Evolutionary conservation across 352 stramenopile species (phyloP).

Genomic region (Pythium brassicae): DNA sequence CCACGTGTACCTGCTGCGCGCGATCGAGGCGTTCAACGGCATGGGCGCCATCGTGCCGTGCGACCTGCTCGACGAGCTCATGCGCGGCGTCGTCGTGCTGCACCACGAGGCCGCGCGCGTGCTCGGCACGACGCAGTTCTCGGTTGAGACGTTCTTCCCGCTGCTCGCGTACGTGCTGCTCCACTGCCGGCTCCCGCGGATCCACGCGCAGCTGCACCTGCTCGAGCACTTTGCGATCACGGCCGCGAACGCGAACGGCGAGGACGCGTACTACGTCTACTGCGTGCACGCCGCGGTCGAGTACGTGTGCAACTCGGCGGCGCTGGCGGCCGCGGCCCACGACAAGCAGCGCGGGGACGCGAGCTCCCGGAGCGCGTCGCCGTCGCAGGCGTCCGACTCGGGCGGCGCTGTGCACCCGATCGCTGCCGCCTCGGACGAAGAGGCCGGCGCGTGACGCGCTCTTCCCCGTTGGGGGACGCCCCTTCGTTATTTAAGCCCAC

Average conservation of each 20-base stretch:
- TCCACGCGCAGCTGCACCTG: conserved; percentile 79
- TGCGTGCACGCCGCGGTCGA: conserved; percentile 82
- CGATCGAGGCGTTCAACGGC: conserved; percentile 75
- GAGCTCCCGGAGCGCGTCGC: not conserved
- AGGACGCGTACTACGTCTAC: conserved; percentile 89
- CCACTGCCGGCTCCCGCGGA: conserved; percentile 60
- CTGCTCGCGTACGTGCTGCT: conserved; percentile 79
- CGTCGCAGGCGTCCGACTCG: not conserved
- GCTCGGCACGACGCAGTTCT: conserved; percentile 83
- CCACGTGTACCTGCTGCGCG: conserved; percentile 50
- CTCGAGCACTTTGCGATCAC: conserved; percentile 84
- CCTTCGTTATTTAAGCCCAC: too few relatives aligned
- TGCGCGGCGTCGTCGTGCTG: conserved; percentile 80
- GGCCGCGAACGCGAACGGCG: conserved; percentile 68
- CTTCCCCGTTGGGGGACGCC: too few relatives aligned
- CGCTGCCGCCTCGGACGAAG: not conserved
- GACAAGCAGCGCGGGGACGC: not conserved
- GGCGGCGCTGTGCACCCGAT: not conserved
- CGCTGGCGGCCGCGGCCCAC: not conserved
- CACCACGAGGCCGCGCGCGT: conserved; percentile 84
- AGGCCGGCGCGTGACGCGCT: not conserved
- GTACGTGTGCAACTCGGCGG: conserved; percentile 75
- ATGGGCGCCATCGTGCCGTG: conserved; percentile 82
- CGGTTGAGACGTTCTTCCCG: conserved; percentile 84
- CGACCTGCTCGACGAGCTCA: conserved; percentile 78